Conservation (phyloP, 441 rosid species). For the Populus trichocarpa region DNA sequence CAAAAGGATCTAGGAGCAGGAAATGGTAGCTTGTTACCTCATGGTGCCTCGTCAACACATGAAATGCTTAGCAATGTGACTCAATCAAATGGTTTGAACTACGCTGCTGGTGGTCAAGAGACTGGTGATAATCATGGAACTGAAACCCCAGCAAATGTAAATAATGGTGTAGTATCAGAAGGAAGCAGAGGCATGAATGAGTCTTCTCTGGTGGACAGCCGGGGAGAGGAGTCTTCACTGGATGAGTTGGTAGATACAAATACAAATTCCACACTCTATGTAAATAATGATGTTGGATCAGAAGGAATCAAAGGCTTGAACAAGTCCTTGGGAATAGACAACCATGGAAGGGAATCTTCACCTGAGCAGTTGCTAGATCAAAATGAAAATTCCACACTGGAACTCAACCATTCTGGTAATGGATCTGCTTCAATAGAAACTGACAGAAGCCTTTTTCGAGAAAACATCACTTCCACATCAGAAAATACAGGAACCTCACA, state of each 20-base stretch:
- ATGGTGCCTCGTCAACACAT: constrained; percentile 4
- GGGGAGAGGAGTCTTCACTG: constrained; percentile 16
- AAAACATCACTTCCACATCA: constrained; percentile 16
- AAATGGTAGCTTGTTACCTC: constrained; percentile 20
- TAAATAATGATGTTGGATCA: constrained; percentile 2
- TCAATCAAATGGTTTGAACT: constrained; percentile 18
- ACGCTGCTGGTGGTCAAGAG: constrained; percentile 19
- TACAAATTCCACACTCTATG: constrained; percentile 2
- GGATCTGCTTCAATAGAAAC: constrained; percentile 9
- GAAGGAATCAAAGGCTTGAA: constrained; percentile 15
- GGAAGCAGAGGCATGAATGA: constrained; percentile 9
- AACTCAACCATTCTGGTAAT: constrained; percentile 7
- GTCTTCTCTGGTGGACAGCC: constrained; percentile 15
- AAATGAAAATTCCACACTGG: constrained; percentile 6
- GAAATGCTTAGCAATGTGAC: constrained; percentile 6
- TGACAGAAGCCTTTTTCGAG: constrained; percentile 18
- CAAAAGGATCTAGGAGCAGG: constrained; percentile 21
- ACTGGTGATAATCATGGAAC: constrained; percentile 12
- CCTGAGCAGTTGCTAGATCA: constrained; percentile 5
- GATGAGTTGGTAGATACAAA: constrained; percentile 7
- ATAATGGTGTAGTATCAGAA: constrained; percentile 18
- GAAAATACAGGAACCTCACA: constrained; percentile 14
- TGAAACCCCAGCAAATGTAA: constrained; percentile 12
- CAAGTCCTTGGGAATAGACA: constrained; percentile 12
- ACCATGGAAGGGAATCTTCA: constrained; percentile 18